phyloP scores from a whole-genome alignment of 768 basidiomycete genomes.

The Termitomyces eurrhizus region DNA sequence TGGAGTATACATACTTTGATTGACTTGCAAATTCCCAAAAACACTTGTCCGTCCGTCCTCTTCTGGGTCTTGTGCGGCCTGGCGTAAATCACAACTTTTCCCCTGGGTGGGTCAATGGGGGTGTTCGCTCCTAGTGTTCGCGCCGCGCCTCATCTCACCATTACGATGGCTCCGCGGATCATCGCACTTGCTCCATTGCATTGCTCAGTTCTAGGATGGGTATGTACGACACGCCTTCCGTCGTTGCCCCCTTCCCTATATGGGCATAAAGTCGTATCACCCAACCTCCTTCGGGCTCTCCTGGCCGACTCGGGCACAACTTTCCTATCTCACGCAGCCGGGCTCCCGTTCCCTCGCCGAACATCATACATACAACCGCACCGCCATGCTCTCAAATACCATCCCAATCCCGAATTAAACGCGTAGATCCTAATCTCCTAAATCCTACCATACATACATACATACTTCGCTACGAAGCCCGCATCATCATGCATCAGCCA shows the following conservation, averaged over 20 bases:
- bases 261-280: background rate
- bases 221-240: background rate
- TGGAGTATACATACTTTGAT: no score
- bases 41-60: background rate
- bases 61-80: background rate
- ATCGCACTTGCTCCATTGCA: background rate
- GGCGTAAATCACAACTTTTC: no score
- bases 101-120: no score
- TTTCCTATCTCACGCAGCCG: background rate
- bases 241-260: background rate
- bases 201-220: background rate
- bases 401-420: no score
- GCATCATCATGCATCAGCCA: no score
- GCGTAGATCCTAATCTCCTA: constrained; percentile 2
- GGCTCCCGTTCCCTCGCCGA: background rate
- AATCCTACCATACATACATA: no score
- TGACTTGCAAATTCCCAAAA: background rate
- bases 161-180: no score
- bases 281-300: background rate
- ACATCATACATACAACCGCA: no score
- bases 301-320: background rate
- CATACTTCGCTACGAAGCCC: background rate
- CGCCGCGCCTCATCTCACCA: no score
- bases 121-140: no score
- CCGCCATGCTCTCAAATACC: no score